phyloP scores from a whole-genome alignment of 208 protist genomes.

The Porcisia hertigi region DNA sequence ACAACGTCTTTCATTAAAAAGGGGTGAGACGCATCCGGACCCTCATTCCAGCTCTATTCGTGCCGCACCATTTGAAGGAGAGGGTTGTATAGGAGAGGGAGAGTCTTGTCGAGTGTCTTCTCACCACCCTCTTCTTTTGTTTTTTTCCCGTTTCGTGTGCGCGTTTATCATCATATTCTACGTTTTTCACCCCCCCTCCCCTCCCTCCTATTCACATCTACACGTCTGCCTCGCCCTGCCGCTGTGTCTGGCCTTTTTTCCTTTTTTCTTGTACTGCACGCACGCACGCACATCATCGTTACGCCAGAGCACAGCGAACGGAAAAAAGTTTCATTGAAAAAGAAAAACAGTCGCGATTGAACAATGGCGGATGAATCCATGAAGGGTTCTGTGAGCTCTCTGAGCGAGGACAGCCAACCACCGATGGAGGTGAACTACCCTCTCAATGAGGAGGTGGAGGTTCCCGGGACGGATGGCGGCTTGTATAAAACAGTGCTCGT shows the following conservation, averaged over 20 bases:
- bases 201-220: not conserved
- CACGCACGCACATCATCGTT: not conserved
- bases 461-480: constrained; percentile 69
- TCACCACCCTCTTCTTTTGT: not conserved
- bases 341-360: not conserved
- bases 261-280: not conserved
- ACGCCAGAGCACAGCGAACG: not conserved
- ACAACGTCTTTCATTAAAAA: constrained; percentile 1
- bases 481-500: constrained; percentile 86
- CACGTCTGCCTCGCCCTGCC: not conserved
- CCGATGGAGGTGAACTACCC: constrained; percentile 73
- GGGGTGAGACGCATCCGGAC: constrained; percentile 8
- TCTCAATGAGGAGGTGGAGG: constrained; percentile 68
- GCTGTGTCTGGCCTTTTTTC: not conserved
- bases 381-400: constrained; percentile 25
- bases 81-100: not conserved
- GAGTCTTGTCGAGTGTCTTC: not conserved
- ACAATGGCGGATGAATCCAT: constrained; percentile 16
- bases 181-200: not conserved
- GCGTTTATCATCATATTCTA: no score
- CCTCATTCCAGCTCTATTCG: not conserved
- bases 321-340: not conserved
- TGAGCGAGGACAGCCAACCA: constrained; percentile 70
- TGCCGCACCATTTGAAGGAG: not conserved
- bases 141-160: not conserved